Percentiles rank a stretch among this genome's conserved stretches.
Conservation (phyloP, 805 yeast genomes). For the Wickerhamiella sorbophila region DNA sequence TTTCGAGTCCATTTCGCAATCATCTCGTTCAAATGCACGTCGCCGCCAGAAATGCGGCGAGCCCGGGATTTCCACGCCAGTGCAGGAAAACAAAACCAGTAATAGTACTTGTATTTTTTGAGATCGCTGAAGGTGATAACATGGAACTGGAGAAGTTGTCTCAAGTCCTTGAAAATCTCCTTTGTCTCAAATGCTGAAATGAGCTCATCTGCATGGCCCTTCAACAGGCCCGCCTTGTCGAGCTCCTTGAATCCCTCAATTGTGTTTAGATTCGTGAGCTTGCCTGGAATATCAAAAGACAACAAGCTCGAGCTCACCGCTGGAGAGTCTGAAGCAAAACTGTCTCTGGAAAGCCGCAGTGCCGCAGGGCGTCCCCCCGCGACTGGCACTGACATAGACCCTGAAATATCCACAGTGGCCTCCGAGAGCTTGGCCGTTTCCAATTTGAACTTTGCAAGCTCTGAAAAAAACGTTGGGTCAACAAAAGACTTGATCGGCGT, state of each 20-base stretch:
- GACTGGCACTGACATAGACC: conserved; percentile 21
- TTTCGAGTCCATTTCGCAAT: background rate
- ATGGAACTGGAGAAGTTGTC: conserved; percentile 30
- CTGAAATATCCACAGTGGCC: conserved; percentile 31
- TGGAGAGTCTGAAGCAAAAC: conserved; percentile 24
- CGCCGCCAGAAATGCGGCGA: background rate
- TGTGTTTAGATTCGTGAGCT: conserved; percentile 54
- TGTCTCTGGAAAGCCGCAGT: conserved; percentile 15
- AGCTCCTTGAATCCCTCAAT: conserved; percentile 66
- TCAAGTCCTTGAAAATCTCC: conserved; percentile 29
- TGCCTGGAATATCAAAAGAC: conserved; percentile 25
- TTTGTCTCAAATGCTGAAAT: conserved; percentile 24
- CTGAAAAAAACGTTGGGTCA: conserved; percentile 77
- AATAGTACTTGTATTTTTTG: conserved; percentile 72
- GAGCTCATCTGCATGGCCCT: conserved; percentile 26
- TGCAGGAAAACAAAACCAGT: conserved; percentile 80
- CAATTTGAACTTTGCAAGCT: conserved; percentile 56
- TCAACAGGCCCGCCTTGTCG: conserved; percentile 49
- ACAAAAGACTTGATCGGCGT: conserved; percentile 54
- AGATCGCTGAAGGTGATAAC: conserved; percentile 71
- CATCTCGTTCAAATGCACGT: conserved; percentile 1
- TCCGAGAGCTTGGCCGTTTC: conserved; percentile 55
- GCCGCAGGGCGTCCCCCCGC: conserved; percentile 26
- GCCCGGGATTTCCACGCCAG: conserved; percentile 28
- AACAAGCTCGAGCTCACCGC: conserved; percentile 16